Conservation (phyloP, 495 filamentous ascomycete species). For the Cladorrhinum samala region DNA sequence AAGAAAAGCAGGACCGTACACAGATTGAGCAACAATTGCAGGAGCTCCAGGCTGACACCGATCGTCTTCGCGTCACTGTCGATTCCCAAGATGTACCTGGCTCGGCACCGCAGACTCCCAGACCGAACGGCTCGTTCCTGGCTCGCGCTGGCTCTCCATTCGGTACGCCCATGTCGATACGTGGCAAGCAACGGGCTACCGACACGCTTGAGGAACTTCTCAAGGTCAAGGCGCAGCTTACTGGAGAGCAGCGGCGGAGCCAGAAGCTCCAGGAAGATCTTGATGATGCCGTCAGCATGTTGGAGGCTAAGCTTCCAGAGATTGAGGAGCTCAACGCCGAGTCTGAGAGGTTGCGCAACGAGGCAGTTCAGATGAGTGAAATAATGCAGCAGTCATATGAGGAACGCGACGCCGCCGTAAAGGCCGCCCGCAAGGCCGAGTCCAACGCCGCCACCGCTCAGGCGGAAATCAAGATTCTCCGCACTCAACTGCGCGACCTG, state of each 20-base stretch:
- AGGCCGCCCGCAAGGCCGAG: conserved; percentile 65
- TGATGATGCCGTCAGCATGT: conserved; percentile 66
- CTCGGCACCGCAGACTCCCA: conserved; percentile 54
- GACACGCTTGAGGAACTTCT: conserved; percentile 49
- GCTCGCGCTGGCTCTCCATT: conserved; percentile 44
- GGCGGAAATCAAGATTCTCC: conserved; percentile 71
- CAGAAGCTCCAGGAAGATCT: conserved; percentile 65
- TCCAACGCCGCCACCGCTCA: conserved; percentile 61
- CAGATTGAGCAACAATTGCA: conserved; percentile 61
- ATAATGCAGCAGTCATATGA: conserved; percentile 54
- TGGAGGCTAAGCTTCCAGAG: conserved; percentile 64
- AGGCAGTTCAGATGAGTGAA: conserved; percentile 76
- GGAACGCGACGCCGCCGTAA: conserved; percentile 52
- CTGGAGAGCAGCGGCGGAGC: conserved; percentile 61
- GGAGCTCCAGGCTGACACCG: conserved; percentile 69
- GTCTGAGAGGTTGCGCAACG: conserved; percentile 58
- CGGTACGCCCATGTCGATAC: conserved; percentile 46
- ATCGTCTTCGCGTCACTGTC: conserved; percentile 49
- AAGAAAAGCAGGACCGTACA: conserved; percentile 66
- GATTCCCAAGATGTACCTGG: conserved; percentile 25
- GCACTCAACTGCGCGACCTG: conserved; percentile 83
- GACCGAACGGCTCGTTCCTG: conserved; percentile 45
- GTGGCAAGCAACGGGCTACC: conserved; percentile 44
- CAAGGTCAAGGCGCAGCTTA: conserved; percentile 47
- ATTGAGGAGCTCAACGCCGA: conserved; percentile 63